Evolutionary conservation across 805 yeast genomes (phyloP), one percentile per base, ranked within the genome.

Genomic region (Candida schatavii): DNA sequence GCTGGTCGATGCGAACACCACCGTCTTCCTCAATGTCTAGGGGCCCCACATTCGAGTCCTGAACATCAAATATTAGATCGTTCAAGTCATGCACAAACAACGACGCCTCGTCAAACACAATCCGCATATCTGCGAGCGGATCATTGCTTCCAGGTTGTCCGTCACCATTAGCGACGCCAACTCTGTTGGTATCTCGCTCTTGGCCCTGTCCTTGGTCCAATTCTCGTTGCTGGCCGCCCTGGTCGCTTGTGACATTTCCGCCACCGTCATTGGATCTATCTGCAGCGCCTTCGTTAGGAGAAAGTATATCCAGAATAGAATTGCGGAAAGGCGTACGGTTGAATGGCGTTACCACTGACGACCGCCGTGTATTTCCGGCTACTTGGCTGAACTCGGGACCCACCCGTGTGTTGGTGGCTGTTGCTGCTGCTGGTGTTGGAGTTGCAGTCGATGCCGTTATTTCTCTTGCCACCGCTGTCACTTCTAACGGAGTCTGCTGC

Each of bases 21-120:
- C 13, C 6, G 10, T 7, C 34, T 9, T 10, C 34, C 17, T 30
- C 34, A 13, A 7, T 17, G 13, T 14, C 34, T 6, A 30, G 34
- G 13, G 13, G 34, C 13, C 7, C 13, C 9, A 14, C 34, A 9
- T 17, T 15, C 30, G 35, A 39, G 19, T 25, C 29, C 9, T 14
- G 14, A 34, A 42, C 22, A 19, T 50, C 56, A 4, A 48, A 25
- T 18, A 57, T 55, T 26, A 59, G 41, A 30, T 54, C 57, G 43
- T 54, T 55, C 43, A 66, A 58, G 42, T 65, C 72, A 41, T 52
- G 59, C 10, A 68, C 66, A 40, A 67, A 52, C 14, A 55, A 29
- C 33, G 55, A 54, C 15, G 71, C 73, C 42, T 66, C 70, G 41
- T 62, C 62, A 38, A 58, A 63, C 30, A 68, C 41, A 29, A 43